Conservation (phyloP, 192 early-diverging fungal species). For the Chytriomyces hyalinus region DNA sequence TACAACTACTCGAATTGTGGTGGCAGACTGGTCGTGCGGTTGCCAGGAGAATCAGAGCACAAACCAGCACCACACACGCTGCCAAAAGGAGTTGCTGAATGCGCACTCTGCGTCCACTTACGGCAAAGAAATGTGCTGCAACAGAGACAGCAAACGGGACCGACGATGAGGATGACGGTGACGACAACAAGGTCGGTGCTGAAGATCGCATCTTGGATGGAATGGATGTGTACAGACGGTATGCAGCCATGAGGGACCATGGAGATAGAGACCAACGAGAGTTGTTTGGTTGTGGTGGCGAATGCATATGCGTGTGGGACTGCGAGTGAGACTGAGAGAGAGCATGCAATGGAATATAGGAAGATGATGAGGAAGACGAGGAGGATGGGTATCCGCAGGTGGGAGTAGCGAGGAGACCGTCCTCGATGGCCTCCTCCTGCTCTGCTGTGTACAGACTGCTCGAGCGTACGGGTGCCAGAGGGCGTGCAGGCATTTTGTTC, state of each 20-base stretch:
- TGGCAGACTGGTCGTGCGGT: conserved; percentile 1
- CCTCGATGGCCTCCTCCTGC: neutral
- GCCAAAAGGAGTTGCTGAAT: neutral
- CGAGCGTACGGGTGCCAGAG: too few relatives aligned
- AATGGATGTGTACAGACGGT: conserved; percentile 5
- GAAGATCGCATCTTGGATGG: conserved; percentile 9
- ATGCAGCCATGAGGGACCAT: neutral
- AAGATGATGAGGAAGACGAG: too few relatives aligned
- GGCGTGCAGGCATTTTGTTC: too few relatives aligned
- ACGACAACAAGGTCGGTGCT: too few relatives aligned
- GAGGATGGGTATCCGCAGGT: neutral
- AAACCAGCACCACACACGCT: too few relatives aligned
- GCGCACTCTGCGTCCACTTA: neutral
- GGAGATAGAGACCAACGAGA: neutral
- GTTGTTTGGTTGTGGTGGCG: too few relatives aligned
- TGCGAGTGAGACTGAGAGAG: too few relatives aligned
- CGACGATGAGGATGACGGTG: too few relatives aligned
- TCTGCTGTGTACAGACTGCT: neutral
- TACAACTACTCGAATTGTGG: conserved; percentile 14
- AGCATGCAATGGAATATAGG: too few relatives aligned
- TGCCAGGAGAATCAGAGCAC: too few relatives aligned
- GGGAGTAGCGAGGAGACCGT: neutral
- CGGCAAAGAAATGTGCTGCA: neutral
- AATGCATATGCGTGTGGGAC: too few relatives aligned
- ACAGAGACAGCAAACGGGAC: too few relatives aligned